Evolutionary conservation across 2,329 filamentous ascomycete species (phyloP).

Genomic region (Onygenales sp.): DNA sequence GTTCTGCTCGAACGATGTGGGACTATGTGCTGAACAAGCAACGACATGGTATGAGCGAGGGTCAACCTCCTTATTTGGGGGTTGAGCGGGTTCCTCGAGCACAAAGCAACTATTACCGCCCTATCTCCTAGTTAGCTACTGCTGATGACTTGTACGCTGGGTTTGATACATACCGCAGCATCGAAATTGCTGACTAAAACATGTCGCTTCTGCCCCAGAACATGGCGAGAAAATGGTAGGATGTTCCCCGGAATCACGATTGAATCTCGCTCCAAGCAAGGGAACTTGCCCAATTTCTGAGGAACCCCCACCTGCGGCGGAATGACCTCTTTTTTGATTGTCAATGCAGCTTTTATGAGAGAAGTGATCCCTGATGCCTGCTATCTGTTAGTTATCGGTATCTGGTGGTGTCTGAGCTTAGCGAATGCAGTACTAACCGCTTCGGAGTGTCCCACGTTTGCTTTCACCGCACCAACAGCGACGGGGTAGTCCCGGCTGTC

Average conservation of each 20-base stretch:
- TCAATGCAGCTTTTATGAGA: constrained; percentile 8
- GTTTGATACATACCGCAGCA: no score
- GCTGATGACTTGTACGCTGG: no score
- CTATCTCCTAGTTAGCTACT: no score
- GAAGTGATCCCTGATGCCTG: constrained; percentile 9
- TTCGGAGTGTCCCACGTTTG: constrained; percentile 35
- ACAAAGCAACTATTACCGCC: no score
- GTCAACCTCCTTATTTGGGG: constrained; percentile 28
- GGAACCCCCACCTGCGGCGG: not conserved
- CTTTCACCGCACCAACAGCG: constrained; percentile 20
- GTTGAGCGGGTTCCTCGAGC: no score
- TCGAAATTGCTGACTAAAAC: no score
- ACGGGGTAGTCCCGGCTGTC: constrained; percentile 20
- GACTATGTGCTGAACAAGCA: constrained; percentile 45
- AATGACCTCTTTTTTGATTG: not conserved
- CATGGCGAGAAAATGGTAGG: not conserved
- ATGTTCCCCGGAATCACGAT: not conserved
- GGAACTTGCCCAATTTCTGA: constrained; percentile 27
- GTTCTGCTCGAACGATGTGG: constrained; percentile 36
- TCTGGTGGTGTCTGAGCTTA: not conserved
- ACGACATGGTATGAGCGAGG: constrained; percentile 45
- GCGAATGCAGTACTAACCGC: constrained; percentile 9
- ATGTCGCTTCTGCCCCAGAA: no score
- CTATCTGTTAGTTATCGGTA: not conserved
- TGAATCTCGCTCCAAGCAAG: constrained; percentile 21